Evolutionary conservation across 169 alveolate species (phyloP).

Genomic region (Plasmodium inui): DNA sequence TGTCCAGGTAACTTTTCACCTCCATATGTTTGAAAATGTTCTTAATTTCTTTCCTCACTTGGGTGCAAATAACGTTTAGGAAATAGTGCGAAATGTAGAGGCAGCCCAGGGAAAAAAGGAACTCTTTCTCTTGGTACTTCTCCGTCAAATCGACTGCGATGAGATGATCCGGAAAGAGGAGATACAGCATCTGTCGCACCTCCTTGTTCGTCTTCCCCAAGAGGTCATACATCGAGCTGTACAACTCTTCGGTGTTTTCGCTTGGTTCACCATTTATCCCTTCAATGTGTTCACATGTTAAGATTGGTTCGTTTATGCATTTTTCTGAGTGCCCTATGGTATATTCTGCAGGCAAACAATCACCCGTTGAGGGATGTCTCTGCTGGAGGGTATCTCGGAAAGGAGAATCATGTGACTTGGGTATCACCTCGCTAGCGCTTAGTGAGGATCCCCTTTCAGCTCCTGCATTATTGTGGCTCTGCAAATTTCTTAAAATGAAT

Average conservation of each 20-base stretch:
- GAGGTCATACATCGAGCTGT: not conserved
- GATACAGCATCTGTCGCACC: not conserved
- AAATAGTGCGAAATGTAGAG: slow-evolving; percentile 58
- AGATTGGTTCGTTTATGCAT: not conserved
- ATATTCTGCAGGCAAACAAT: not conserved
- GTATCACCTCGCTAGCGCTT: not conserved
- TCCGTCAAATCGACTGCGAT: not conserved
- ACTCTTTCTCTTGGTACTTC: slow-evolving; percentile 31
- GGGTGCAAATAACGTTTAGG: slow-evolving; percentile 37
- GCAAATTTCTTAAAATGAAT: slow-evolving; percentile 10
- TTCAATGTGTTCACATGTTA: not conserved
- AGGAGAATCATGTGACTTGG: not conserved
- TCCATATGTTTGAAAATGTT: slow-evolving; percentile 45
- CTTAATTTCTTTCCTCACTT: slow-evolving; percentile 61
- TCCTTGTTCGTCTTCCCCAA: not conserved
- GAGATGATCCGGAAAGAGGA: slow-evolving; percentile 23
- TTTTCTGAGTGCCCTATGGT: not conserved
- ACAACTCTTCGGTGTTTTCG: not conserved
- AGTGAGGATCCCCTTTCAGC: not conserved
- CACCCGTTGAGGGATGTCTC: not conserved
- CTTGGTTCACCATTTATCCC: not conserved
- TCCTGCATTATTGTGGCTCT: not conserved
- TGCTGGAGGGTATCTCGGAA: not conserved
- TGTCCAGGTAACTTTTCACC: slow-evolving; percentile 12
- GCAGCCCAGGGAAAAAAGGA: slow-evolving; percentile 31